These are phyloP conservation scores for Ligustrum vulgare DNA, from an alignment of 257 asterid genomes.

Conservation along the genomic window DNA sequence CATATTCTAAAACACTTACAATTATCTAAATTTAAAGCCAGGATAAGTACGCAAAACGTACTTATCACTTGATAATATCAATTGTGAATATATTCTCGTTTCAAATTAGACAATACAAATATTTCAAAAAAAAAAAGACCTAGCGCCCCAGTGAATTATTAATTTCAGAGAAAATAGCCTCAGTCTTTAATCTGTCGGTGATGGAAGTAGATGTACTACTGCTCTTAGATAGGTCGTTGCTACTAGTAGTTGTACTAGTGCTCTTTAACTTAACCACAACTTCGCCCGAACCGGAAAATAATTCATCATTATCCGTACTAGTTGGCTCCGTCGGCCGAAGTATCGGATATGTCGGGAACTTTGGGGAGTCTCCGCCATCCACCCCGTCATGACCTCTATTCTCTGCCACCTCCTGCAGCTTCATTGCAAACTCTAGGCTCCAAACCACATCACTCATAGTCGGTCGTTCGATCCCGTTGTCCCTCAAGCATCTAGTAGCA, in stretches of 20 bases:
- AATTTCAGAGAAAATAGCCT: constrained; percentile 45
- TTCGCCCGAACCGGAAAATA: constrained; percentile 28
- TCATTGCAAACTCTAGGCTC: constrained; percentile 60
- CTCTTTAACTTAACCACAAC: not conserved
- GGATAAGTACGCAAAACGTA: too few species aligned
- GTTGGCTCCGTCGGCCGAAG: not conserved
- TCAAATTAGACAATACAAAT: too few species aligned
- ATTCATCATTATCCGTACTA: constrained; percentile 27
- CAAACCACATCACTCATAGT: constrained; percentile 64
- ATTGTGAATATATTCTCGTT: too few species aligned
- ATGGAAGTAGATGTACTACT: not conserved
- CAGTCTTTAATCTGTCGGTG: constrained; percentile 23
- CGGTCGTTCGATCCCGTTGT: constrained; percentile 51
- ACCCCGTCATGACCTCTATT: constrained; percentile 1
- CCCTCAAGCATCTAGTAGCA: constrained; percentile 46
- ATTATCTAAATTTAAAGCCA: too few species aligned
- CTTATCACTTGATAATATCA: too few species aligned
- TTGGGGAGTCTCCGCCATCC: not conserved
- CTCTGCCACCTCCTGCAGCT: constrained; percentile 55
- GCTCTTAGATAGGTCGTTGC: not conserved
- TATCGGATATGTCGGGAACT: constrained; percentile 10
- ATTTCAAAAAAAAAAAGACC: too few species aligned
- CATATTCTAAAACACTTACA: too few species aligned
- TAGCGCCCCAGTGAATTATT: constrained; percentile 31
- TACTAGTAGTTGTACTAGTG: constrained; percentile 9